phyloP scores from a whole-genome alignment of 352 stramenopile species.

The Aphanomyces astaci region DNA sequence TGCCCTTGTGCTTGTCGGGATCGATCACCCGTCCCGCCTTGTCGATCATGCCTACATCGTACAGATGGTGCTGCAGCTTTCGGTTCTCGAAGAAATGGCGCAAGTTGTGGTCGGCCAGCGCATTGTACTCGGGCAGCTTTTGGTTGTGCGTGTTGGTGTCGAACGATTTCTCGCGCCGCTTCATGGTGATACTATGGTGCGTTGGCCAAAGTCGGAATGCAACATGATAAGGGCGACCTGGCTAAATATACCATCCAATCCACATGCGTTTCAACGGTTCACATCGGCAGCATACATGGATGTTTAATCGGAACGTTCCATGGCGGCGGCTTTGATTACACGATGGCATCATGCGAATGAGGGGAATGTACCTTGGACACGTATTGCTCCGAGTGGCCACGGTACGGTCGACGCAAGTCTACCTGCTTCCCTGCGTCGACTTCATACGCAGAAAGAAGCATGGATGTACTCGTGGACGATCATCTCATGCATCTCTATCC shows the following conservation, averaged over 20 bases:
- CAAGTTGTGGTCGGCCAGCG: constrained; percentile 83
- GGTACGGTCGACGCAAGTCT: no score
- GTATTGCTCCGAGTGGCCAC: no score
- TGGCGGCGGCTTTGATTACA: no score
- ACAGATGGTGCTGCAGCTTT: constrained; percentile 66
- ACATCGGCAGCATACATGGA: no score
- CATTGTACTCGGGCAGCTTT: constrained; percentile 77
- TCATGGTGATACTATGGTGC: not conserved
- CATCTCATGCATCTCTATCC: no score
- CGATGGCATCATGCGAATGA: no score
- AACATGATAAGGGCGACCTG: not conserved
- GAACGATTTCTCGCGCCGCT: constrained; percentile 51
- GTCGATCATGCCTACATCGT: constrained; percentile 79
- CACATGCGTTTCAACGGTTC: not conserved
- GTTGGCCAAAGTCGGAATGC: not conserved
- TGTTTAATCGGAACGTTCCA: no score
- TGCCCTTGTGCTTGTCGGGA: constrained; percentile 80
- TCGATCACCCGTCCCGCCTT: constrained; percentile 82
- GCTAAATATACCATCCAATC: constrained; percentile 11
- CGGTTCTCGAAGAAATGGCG: constrained; percentile 85
- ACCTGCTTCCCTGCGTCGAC: no score
- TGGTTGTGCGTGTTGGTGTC: constrained; percentile 54
- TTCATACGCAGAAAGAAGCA: no score
- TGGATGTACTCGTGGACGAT: no score
- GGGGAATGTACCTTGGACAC: no score